Base-by-base conservation (phyloP, 495 filamentous ascomycete species). In the Oidiodendron maius region DNA sequence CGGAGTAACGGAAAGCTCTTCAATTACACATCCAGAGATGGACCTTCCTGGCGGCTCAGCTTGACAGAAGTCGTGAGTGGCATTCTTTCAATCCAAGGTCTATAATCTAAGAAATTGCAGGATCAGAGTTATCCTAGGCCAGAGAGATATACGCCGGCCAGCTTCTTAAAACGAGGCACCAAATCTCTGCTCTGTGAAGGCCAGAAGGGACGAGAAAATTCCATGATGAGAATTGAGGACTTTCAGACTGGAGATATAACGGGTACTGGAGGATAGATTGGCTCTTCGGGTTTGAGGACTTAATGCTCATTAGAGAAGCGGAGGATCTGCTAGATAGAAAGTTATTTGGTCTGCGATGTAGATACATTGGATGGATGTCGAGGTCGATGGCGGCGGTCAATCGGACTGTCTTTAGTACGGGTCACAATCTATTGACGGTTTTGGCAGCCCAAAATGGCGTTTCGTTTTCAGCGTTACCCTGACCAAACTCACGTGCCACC, bases 21-120 rank as follows among this genome's bases (percentile, higher is more conserved):
- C 32, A 54, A 48, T 49, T 54, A 54, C 22, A 54, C 21, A 49
- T 54, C 51, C 50, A 48, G 51, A 49, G 46, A 54, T 54, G 23
- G 46, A 49, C 46, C 45, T 54, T 48, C 39, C 40, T 54, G 30
- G 46, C 46, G 35, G 16, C 46, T 49, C 20, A 54, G 46, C 41
- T 52, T 52, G 30, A 52, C 35, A 52, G 44, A 52, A 47, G 44
- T 52, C 24, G 44, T 52, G 24, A 52, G 50, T 52, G 25, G 34
- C 26, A 17, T 40, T 47, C 37, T 46, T 47, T 52, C 48, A 18
- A 52, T 52, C 35, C 35, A 52, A 52, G 50, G 42, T 26, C 50
- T 52, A 52, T 52, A 47, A 46, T 52, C 50, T 52, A 47, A 50
- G 30, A 46, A 42, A 45, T 12, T 40, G 39, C 48, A 52, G 44